Evolutionary conservation across 257 asterid genomes (phyloP).

Genomic region (Salvia miltiorrhiza): DNA sequence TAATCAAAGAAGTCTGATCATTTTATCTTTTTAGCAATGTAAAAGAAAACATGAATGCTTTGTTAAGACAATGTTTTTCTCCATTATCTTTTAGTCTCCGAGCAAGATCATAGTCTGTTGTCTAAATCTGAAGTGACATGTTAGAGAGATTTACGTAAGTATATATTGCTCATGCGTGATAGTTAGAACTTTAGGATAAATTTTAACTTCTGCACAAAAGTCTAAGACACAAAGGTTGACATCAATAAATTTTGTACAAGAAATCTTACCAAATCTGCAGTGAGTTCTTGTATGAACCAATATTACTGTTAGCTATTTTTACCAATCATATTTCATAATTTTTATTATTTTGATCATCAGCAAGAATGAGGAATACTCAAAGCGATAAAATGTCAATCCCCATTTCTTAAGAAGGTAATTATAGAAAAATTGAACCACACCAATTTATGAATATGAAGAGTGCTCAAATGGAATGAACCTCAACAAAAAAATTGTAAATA

Average conservation of each 20-base stretch:
- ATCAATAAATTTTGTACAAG: too few relatives aligned
- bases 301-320: not conserved
- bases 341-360: not conserved
- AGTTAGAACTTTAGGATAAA: too few relatives aligned
- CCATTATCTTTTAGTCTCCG: not conserved
- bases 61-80: not conserved
- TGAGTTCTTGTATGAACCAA: not conserved
- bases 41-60: not conserved
- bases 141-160: not conserved
- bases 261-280: not conserved
- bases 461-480: slow-evolving; percentile 13
- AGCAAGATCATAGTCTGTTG: too few relatives aligned
- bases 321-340: not conserved
- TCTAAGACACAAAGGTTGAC: too few relatives aligned
- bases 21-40: not conserved
- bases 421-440: not conserved
- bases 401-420: not conserved
- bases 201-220: too few relatives aligned
- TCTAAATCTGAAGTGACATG: not conserved
- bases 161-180: too few relatives aligned
- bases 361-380: not conserved
- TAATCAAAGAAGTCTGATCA: slow-evolving; percentile 11
- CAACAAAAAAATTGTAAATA: not conserved
- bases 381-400: not conserved
- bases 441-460: not conserved